Conservation (phyloP, 1,284 basidiomycete genomes). For the Taiwanofungus camphoratus region DNA sequence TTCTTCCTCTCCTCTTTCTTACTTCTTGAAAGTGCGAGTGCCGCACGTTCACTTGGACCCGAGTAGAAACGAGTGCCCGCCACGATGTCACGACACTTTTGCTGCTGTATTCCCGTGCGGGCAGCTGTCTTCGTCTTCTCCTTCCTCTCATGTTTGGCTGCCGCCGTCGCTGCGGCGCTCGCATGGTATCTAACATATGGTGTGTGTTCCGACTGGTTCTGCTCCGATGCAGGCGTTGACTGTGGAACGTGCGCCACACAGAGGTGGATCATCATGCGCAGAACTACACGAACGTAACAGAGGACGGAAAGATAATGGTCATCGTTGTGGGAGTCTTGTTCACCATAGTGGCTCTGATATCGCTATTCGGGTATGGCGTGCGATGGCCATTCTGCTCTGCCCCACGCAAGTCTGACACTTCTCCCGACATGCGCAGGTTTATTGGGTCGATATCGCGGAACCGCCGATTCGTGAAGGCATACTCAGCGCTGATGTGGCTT, state of each 20-base stretch:
- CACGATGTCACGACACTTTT: conserved; percentile 39
- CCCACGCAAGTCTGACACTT: neutral
- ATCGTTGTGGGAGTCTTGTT: conserved; percentile 43
- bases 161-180: conserved; percentile 35
- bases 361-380: conserved; percentile 48
- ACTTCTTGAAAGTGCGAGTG: too few relatives aligned
- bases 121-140: conserved; percentile 55
- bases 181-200: conserved; percentile 34
- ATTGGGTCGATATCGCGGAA: conserved; percentile 43
- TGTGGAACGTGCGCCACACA: conserved; percentile 7
- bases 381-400: neutral
- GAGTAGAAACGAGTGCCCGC: too few relatives aligned
- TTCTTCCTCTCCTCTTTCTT: too few relatives aligned
- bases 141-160: conserved; percentile 36
- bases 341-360: conserved; percentile 41
- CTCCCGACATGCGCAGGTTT: conserved; percentile 31
- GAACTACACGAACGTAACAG: conserved; percentile 11
- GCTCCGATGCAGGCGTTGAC: conserved; percentile 15
- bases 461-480: conserved; percentile 42
- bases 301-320: conserved; percentile 35
- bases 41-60: too few relatives aligned
- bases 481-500: conserved; percentile 39
- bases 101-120: conserved; percentile 57
- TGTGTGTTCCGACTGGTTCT: conserved; percentile 29
- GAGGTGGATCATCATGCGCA: conserved; percentile 16